Percentiles rank a stretch among this genome's conserved stretches.
Conservation (phyloP, 202 grass and related monocot species). For the Saccharum hybrid region DNA sequence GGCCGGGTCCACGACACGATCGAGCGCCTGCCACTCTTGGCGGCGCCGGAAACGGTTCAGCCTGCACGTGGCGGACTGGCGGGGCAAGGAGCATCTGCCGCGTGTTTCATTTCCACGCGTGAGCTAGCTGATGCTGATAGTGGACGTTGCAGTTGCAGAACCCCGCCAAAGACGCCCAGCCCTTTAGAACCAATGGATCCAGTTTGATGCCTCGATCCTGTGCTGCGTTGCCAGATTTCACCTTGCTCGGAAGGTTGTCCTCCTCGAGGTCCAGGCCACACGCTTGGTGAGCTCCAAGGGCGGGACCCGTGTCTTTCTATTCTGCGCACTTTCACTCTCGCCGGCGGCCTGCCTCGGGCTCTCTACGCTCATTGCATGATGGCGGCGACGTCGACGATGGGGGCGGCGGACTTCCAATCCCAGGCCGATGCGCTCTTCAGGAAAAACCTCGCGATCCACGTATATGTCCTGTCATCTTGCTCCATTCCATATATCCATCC, state of each 20-base stretch:
- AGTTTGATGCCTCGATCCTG: no score
- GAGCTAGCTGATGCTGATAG: no score
- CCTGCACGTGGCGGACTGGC: not conserved
- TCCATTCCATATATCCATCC: not conserved
- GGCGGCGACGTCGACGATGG: not conserved
- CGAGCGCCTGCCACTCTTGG: not conserved
- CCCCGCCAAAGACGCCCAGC: not conserved
- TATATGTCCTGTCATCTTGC: not conserved
- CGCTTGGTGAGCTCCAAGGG: no score
- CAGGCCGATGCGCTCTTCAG: constrained; percentile 62
- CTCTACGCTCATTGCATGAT: not conserved
- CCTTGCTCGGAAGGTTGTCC: no score
- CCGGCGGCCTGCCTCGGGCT: no score
- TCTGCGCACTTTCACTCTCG: not conserved
- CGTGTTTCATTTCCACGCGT: not conserved
- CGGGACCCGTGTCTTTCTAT: no score
- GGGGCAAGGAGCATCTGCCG: not conserved
- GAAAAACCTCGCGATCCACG: constrained; percentile 66
- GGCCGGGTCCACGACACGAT: no score
- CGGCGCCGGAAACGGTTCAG: not conserved
- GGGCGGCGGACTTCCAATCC: not conserved
- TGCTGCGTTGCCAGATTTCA: no score
- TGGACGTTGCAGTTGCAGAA: no score
- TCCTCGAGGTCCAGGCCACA: no score
- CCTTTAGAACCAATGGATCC: not conserved